Conservation (phyloP, 2,329 filamentous ascomycete genomes). For the Fusarium xyrophilum region DNA sequence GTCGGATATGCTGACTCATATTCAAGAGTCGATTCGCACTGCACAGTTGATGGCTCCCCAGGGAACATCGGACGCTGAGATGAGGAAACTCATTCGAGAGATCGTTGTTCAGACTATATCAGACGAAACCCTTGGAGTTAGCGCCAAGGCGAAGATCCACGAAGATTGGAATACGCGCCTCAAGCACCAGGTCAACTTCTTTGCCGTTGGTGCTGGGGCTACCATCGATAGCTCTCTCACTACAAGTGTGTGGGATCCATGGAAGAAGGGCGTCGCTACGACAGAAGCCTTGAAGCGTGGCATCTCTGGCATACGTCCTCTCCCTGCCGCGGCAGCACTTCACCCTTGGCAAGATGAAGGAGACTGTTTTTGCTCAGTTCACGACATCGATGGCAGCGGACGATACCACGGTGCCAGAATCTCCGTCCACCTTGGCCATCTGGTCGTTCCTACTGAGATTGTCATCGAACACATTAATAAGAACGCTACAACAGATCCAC, state of each 20-base stretch:
- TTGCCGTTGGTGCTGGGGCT: slow-evolving; percentile 71
- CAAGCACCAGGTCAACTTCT: slow-evolving; percentile 73
- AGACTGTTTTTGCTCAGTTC: slow-evolving; percentile 84
- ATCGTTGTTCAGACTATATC: slow-evolving; percentile 53
- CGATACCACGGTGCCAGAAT: slow-evolving; percentile 67
- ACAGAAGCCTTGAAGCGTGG: slow-evolving; percentile 29
- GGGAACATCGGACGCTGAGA: slow-evolving; percentile 51
- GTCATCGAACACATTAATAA: slow-evolving; percentile 75
- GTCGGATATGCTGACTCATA: slow-evolving; percentile 45
- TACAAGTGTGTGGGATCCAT: slow-evolving; percentile 62
- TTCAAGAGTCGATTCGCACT: slow-evolving; percentile 43
- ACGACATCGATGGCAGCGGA: slow-evolving; percentile 49
- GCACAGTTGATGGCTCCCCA: slow-evolving; percentile 36
- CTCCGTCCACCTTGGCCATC: slow-evolving; percentile 64
- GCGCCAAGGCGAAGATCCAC: slow-evolving; percentile 56
- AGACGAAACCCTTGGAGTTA: slow-evolving; percentile 55
- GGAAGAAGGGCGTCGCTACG: slow-evolving; percentile 18
- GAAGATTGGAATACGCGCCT: slow-evolving; percentile 54
- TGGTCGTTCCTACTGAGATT: slow-evolving; percentile 71
- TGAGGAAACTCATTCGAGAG: slow-evolving; percentile 51
- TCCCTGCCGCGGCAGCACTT: slow-evolving; percentile 64
- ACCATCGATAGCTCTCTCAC: slow-evolving; percentile 65
- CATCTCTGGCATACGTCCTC: slow-evolving; percentile 23
- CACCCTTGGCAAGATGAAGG: slow-evolving; percentile 76
- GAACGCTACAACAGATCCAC: slow-evolving; percentile 66